Conservation (phyloP, 2,329 filamentous ascomycete species). For the Botrytis fragariae region DNA sequence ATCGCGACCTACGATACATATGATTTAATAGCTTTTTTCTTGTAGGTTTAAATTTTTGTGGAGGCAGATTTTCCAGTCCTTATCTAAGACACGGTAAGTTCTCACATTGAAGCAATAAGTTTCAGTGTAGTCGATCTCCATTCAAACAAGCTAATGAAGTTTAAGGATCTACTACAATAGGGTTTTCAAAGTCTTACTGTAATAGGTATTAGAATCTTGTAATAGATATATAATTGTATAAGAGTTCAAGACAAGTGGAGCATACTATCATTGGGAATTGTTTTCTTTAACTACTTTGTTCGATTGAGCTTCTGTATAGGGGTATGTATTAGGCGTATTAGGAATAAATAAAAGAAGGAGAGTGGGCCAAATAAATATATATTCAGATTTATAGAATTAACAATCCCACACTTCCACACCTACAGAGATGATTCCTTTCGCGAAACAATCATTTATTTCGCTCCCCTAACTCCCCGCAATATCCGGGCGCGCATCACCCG, state of each 20-base stretch:
- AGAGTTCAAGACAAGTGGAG: background rate
- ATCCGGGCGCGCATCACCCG: background rate
- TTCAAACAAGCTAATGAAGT: background rate
- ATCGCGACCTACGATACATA: background rate
- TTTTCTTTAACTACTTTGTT: background rate
- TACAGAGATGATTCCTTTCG: background rate
- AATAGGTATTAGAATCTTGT: background rate
- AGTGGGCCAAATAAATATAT: no score
- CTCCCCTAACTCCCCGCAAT: conserved; percentile 13
- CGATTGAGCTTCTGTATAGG: background rate
- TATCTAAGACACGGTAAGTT: background rate
- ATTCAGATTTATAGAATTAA: no score
- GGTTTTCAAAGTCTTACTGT: background rate
- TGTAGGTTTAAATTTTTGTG: no score
- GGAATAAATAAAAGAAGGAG: no score
- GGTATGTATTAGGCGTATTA: background rate
- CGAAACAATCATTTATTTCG: background rate
- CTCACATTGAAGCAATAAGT: background rate
- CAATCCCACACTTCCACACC: no score
- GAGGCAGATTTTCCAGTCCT: background rate
- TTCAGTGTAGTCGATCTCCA: background rate
- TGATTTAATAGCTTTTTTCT: no score
- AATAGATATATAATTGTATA: background rate
- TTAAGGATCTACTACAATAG: background rate
- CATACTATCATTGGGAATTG: background rate